These are phyloP conservation scores for Scutellaria barbata DNA, from an alignment of 257 asterid species.

Conservation along the genomic window DNA sequence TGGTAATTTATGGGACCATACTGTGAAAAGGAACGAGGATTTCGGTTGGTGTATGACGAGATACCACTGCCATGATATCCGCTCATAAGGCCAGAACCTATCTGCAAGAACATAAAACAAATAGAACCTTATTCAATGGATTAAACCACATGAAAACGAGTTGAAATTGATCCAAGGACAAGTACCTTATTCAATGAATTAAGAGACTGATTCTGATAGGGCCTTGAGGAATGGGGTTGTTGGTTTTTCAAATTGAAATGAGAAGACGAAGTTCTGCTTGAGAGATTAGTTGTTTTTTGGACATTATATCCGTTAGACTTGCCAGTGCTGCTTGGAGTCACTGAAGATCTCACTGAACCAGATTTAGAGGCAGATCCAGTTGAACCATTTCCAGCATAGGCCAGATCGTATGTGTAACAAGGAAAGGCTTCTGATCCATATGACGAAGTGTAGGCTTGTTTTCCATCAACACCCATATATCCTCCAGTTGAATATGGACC, in stretches of 20 bases:
- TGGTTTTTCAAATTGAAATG: constrained; percentile 52
- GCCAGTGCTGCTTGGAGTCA: constrained; percentile 48
- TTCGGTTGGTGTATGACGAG: constrained; percentile 49
- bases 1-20: constrained; percentile 52
- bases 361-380: constrained; percentile 43
- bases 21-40: constrained; percentile 48
- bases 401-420: constrained; percentile 50
- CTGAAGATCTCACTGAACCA: constrained; percentile 44
- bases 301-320: constrained; percentile 49
- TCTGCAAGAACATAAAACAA: constrained; percentile 43
- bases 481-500: constrained; percentile 67
- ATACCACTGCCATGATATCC: constrained; percentile 54
- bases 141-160: neutral
- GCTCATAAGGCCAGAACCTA: constrained; percentile 50
- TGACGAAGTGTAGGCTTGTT: constrained; percentile 55
- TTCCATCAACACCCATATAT: constrained; percentile 59
- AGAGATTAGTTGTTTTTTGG: constrained; percentile 41
- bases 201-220: constrained; percentile 58
- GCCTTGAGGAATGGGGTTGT: constrained; percentile 47
- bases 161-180: neutral
- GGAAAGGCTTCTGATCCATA: constrained; percentile 66
- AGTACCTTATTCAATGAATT: constrained; percentile 64
- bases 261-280: constrained; percentile 41
- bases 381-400: constrained; percentile 53
- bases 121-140: neutral